These are phyloP conservation scores for Yarrowia sp. DNA, from an alignment of 805 yeast genomes.

Conservation along the genomic window DNA sequence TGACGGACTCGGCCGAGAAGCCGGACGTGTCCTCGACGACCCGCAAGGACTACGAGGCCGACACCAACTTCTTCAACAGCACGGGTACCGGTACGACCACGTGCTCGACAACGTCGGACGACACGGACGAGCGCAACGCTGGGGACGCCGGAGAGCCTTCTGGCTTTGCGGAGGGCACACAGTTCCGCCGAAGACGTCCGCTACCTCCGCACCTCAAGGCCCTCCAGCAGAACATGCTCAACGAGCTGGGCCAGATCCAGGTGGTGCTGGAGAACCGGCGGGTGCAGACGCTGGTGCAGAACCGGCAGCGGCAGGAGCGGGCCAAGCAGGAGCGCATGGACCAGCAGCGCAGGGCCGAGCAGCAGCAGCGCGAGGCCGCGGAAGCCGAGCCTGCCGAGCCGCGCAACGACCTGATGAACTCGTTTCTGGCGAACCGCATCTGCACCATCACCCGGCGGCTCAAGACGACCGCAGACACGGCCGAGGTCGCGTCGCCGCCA, in stretches of 20 bases:
- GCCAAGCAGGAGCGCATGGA: neutral
- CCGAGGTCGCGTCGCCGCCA: neutral
- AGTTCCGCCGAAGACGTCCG: constrained; percentile 1
- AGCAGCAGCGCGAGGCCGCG: neutral
- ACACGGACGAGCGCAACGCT: neutral
- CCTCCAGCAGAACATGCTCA: constrained; percentile 14
- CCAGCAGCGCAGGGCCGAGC: neutral
- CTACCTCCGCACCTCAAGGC: constrained; percentile 9
- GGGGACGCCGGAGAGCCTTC: neutral
- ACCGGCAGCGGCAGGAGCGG: constrained; percentile 7
- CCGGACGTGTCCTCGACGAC: constrained; percentile 1
- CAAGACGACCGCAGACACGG: neutral
- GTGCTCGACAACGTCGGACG: neutral
- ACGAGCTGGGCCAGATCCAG: constrained; percentile 21
- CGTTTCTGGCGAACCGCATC: constrained; percentile 5
- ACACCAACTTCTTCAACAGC: neutral
- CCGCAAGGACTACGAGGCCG: neutral
- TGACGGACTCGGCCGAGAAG: constrained; percentile 6
- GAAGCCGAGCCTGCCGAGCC: neutral
- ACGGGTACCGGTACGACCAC: neutral
- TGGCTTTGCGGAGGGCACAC: neutral
- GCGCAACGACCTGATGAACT: neutral
- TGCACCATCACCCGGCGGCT: neutral
- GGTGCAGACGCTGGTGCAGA: neutral
- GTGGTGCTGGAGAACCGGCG: constrained; percentile 2